Evolutionary conservation across 441 rosid genomes (phyloP).

Genomic region (Erodium chrysanthum): DNA sequence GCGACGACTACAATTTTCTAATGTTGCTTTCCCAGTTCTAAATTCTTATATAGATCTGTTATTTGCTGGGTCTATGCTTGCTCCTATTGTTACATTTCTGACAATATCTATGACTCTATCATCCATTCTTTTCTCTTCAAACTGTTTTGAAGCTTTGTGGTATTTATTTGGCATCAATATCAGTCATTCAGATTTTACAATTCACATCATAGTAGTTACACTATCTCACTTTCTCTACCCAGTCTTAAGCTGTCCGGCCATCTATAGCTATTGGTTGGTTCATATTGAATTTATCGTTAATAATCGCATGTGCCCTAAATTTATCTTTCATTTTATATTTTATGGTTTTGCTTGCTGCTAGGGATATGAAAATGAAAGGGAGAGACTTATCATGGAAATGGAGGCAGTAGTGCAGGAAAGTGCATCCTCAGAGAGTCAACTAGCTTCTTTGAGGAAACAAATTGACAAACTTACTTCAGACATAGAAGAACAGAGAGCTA

Average conservation of each 20-base stretch:
- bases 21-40: background rate
- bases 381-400: slow-evolving; percentile 83
- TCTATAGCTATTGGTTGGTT: background rate
- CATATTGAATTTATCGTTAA: background rate
- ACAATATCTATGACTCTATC: background rate
- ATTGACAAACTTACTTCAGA: slow-evolving; percentile 49
- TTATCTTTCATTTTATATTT: slow-evolving; percentile 11
- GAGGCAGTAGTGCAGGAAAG: slow-evolving; percentile 70
- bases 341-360: slow-evolving; percentile 26
- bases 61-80: background rate
- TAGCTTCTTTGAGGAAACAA: slow-evolving; percentile 51
- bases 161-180: background rate
- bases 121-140: background rate
- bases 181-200: background rate
- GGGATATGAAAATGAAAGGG: slow-evolving; percentile 75
- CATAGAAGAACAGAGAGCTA: slow-evolving; percentile 56
- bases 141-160: background rate
- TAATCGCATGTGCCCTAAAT: background rate
- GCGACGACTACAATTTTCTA: background rate
- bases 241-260: background rate
- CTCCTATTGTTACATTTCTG: background rate
- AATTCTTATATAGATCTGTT: background rate
- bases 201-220: background rate
- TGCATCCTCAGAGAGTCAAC: slow-evolving; percentile 68
- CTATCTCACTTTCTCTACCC: background rate